Conservation (phyloP, 345 rosid genomes). For the Murraya koenigii region DNA sequence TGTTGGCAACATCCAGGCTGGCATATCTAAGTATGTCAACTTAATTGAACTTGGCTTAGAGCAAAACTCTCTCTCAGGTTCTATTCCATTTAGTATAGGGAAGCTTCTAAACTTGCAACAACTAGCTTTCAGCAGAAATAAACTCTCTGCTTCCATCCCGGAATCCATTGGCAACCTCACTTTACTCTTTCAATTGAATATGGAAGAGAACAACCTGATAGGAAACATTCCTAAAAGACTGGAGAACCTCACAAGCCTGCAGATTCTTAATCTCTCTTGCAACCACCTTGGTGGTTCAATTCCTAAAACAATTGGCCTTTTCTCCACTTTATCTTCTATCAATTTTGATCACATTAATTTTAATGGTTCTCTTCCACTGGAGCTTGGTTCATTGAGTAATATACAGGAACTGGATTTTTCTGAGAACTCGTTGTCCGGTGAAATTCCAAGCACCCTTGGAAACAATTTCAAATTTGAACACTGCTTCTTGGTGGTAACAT, state of each 20-base stretch:
- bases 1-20: constrained; percentile 1
- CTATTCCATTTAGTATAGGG: constrained; percentile 12
- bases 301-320: constrained; percentile 2
- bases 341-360: constrained; percentile 4
- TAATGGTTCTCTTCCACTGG: neutral
- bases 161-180: constrained; percentile 21
- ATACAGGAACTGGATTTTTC: constrained; percentile 11
- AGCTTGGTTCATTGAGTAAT: constrained; percentile 12
- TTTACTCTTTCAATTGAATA: constrained; percentile 11
- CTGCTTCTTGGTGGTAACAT: neutral
- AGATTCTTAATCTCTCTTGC: neutral
- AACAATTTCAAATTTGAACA: constrained; percentile 12
- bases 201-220: constrained; percentile 24
- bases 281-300: constrained; percentile 11
- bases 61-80: neutral
- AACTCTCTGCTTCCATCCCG: constrained; percentile 18
- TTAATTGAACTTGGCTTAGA: neutral
- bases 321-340: neutral
- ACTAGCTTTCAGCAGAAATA: neutral
- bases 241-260: neutral
- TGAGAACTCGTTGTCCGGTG: constrained; percentile 15
- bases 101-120: constrained; percentile 17
- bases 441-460: constrained; percentile 18
- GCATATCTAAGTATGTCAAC: neutral
- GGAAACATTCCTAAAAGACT: neutral